These are phyloP conservation scores for Avena atlantica DNA, from an alignment of 176 grass and related monocot species.

Conservation along the genomic window DNA sequence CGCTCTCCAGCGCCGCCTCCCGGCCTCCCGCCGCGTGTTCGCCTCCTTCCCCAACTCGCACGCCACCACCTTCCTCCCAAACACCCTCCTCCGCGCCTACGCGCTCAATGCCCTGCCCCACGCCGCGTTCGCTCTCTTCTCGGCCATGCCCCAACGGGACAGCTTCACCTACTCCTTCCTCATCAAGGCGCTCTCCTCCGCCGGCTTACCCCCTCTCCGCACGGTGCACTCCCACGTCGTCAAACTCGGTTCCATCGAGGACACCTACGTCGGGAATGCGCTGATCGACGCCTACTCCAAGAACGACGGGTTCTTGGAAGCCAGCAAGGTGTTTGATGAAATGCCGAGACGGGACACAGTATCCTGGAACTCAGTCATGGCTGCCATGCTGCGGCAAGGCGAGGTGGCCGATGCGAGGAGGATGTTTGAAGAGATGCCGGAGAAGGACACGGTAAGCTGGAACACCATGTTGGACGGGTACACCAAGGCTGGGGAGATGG, in stretches of 20 bases:
- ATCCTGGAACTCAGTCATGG: conserved; percentile 70
- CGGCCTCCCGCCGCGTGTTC: conserved; percentile 54
- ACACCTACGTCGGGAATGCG: conserved; percentile 74
- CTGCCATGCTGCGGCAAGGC: conserved; percentile 50
- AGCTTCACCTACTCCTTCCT: conserved; percentile 76
- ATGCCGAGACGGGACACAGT: conserved; percentile 55
- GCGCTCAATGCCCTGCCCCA: conserved; percentile 49
- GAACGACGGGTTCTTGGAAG: conserved; percentile 25
- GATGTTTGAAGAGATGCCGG: conserved; percentile 74
- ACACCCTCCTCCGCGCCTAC: conserved; percentile 70
- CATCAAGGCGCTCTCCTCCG: conserved; percentile 58
- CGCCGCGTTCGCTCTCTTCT: conserved; percentile 59
- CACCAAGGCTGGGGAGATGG: conserved; percentile 60
- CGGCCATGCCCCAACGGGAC: conserved; percentile 50
- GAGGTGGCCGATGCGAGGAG: conserved; percentile 44
- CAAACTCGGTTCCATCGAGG: conserved; percentile 57
- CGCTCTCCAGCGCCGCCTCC: conserved; percentile 57
- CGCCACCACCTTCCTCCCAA: conserved; percentile 52
- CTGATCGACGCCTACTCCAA: conserved; percentile 82
- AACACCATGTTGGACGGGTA: conserved; percentile 75
- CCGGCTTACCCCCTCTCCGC: conserved; percentile 39
- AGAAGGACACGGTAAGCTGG: conserved; percentile 74
- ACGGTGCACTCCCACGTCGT: conserved; percentile 61
- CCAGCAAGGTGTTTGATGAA: conserved; percentile 57
- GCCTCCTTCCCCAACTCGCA: conserved; percentile 33